Conservation (phyloP, 2,329 filamentous ascomycete species). For the Botryotinia narcissicola region DNA sequence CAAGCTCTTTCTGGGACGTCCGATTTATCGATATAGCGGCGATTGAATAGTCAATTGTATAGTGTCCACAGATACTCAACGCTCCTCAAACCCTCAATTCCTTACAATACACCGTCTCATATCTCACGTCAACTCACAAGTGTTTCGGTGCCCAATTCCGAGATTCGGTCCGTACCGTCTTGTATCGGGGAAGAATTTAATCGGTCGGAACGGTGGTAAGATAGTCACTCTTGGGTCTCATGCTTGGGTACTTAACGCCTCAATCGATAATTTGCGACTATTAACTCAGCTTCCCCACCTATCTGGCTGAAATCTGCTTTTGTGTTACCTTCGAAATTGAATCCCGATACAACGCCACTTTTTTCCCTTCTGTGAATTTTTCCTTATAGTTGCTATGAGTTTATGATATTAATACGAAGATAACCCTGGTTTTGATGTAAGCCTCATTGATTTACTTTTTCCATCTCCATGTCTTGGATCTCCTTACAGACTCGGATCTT, state of each 20-base stretch:
- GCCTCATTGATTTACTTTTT: conserved; percentile 18
- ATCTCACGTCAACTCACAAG: not conserved
- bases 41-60: not conserved
- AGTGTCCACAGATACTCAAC: not conserved
- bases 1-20: not conserved
- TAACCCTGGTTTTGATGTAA: conserved; percentile 8
- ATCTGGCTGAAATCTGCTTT: not conserved
- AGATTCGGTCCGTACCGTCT: conserved; percentile 15
- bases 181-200: not conserved
- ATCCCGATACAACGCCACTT: conserved; percentile 11
- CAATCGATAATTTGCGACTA: conserved; percentile 19
- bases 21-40: not conserved
- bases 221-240: conserved; percentile 15
- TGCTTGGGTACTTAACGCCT: conserved; percentile 11
- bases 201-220: conserved; percentile 7
- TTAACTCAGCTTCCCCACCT: conserved; percentile 15
- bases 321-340: not conserved
- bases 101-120: not conserved
- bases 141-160: not conserved
- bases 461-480: conserved; percentile 29
- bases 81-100: not conserved
- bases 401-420: conserved; percentile 8
- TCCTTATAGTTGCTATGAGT: not conserved
- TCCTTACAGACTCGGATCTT: conserved; percentile 16
- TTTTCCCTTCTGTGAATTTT: not conserved